phyloP scores from a whole-genome alignment of 2,329 filamentous ascomycete species.

The Fusarium goolgardi region DNA sequence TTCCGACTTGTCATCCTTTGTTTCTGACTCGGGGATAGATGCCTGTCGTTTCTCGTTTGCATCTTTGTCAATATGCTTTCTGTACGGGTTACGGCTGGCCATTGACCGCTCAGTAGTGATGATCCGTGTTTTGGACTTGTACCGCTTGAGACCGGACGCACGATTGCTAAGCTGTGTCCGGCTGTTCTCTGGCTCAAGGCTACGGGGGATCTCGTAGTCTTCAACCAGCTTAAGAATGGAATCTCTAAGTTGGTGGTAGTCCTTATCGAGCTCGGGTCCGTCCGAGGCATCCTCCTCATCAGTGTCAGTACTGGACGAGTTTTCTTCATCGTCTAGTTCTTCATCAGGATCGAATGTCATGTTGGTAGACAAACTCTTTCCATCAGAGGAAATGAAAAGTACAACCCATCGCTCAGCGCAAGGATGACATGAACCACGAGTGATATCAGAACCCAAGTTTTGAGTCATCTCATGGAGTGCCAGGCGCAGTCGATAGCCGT shows the following conservation, averaged over 20 bases:
- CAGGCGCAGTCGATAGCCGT: constrained; percentile 72
- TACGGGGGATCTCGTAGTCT: constrained; percentile 82
- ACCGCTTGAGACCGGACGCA: constrained; percentile 69
- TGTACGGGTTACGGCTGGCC: constrained; percentile 70
- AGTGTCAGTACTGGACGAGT: constrained; percentile 70
- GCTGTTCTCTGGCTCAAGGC: constrained; percentile 68
- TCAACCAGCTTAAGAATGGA: constrained; percentile 84
- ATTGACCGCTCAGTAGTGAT: constrained; percentile 63
- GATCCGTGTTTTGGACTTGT: constrained; percentile 69
- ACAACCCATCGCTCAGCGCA: constrained; percentile 87
- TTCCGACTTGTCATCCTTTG: constrained; percentile 57
- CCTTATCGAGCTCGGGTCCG: constrained; percentile 75
- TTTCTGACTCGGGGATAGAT: constrained; percentile 20
- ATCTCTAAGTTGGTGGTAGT: constrained; percentile 83
- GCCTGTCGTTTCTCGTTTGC: constrained; percentile 17
- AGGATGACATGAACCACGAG: constrained; percentile 78
- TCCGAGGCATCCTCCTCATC: constrained; percentile 71
- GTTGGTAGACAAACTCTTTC: constrained; percentile 74
- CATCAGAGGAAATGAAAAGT: constrained; percentile 80
- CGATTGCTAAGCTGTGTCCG: constrained; percentile 77
- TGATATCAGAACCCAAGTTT: constrained; percentile 70
- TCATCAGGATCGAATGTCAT: constrained; percentile 79
- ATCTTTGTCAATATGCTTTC: constrained; percentile 50
- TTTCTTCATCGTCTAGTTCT: constrained; percentile 73
- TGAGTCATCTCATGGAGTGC: constrained; percentile 79